These are phyloP conservation scores for Xanthoparmelia taractica DNA, from an alignment of 495 filamentous ascomycete genomes.

Conservation along the genomic window DNA sequence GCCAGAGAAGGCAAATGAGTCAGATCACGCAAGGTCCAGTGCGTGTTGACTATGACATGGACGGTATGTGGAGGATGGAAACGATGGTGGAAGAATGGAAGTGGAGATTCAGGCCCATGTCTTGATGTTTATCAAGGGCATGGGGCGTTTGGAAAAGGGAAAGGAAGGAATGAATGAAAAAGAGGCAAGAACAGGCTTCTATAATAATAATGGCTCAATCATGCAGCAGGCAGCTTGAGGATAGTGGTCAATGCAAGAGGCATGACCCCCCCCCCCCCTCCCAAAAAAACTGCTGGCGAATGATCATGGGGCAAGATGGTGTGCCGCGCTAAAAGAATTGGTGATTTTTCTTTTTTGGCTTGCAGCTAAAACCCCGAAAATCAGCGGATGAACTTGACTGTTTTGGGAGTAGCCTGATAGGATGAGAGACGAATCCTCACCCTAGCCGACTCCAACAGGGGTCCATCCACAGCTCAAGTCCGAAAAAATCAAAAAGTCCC, in stretches of 20 bases:
- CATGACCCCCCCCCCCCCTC: conserved; percentile 9
- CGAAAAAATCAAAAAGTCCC: neutral
- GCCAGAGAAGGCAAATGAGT: conserved; percentile 17
- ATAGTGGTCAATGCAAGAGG: conserved; percentile 15
- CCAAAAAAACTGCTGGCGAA: conserved; percentile 19
- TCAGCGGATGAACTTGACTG: conserved; percentile 12
- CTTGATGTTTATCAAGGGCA: conserved; percentile 1
- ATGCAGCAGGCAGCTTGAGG: neutral
- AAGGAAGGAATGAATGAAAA: conserved; percentile 6
- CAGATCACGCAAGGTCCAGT: conserved; percentile 9
- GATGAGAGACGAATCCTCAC: conserved; percentile 1
- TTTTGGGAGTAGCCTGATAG: neutral
- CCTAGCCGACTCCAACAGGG: conserved; percentile 10
- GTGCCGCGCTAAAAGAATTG: conserved; percentile 16
- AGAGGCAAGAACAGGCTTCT: conserved; percentile 18
- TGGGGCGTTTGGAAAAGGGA: neutral
- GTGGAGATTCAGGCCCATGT: conserved; percentile 7
- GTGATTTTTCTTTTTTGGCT: conserved; percentile 9
- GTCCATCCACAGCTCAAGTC: neutral
- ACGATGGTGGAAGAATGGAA: conserved; percentile 12
- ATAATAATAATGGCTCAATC: conserved; percentile 7
- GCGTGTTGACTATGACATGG: conserved; percentile 8
- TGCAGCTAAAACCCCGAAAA: conserved; percentile 18
- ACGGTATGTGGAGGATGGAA: conserved; percentile 13
- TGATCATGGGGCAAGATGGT: conserved; percentile 24